Base-by-base conservation (phyloP, 257 asterid species). In the Mentha longifolia region DNA sequence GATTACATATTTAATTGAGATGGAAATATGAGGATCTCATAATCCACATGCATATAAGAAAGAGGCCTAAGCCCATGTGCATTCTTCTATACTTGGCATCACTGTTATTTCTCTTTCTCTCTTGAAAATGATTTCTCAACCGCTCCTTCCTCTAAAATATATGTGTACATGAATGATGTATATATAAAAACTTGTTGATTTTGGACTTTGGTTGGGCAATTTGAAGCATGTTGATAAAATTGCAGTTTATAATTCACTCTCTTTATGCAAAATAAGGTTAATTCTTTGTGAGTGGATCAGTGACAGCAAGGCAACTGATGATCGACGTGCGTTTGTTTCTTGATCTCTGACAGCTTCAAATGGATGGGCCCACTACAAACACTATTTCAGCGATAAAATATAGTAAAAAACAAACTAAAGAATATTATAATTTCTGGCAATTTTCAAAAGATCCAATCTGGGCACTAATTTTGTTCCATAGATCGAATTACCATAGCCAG, bases 61-160 rank as follows among this genome's bases (percentile, higher is more conserved):
- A 61, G 33, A 61, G 78, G 8, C 80, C 74, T 76, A 76, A 73
- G 37, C 82, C 91, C 96, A 87, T 85, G 94, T 89, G 91, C 86
- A 62, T 67, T 50, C 50, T 12, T 35, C 39, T 35, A 35, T 35
- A 35, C 39, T 33, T 33, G 39, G 1, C 74, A 46, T 78, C 89
- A 76, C 80, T 73, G 74, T 50, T 52, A 72, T 47, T 22, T 42
- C 17, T 73, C 54, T 9, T 16, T 71, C 46, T 42, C 74, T 65
- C 39, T 74, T 72, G 92, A 89, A 75, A 82, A 80, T 65, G 91
- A 89, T 78, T 79, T 70, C 61, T 76, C 92, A 85, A 82, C 91
- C 70, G 85, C 84, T 64, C 59, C 14, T 17, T 17, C 17, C 61
- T 31, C 66, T 31, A 17, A 16, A 56, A 39, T 37, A 39, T 37